Evolutionary conservation across 2,329 filamentous ascomycete genomes (phyloP), one percentile per base, ranked within the genome.

Genomic region (Beauveria rudraprayagi): DNA sequence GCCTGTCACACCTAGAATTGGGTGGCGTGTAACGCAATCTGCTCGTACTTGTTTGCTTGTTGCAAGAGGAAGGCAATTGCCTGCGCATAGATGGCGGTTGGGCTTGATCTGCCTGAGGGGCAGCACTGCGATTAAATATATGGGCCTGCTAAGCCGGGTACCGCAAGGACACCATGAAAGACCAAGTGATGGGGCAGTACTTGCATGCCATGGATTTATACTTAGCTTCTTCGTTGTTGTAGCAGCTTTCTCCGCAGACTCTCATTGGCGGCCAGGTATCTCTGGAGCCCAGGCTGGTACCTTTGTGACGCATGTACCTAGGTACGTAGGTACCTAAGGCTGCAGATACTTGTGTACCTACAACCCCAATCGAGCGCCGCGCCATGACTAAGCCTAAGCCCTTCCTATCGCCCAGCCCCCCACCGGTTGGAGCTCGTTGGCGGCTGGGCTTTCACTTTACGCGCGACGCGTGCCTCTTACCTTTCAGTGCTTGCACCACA

Each of bases 381-480:
- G 22, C 3, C 4, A 34, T 61, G 60, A 61, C 60, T 61, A 61
- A 61, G 60, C 60, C 2, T 3, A 17, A 34, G 50, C 50, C 17
- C 17, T 40, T 22, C 22, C 51, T 22, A 44, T 41, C 52, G 48
- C 48, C 26, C 28, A 34, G 30, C 24, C 47, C 34, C 56, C 48
- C 55, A 50, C 61, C 30, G 46, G 11, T 11, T 40, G n/a, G 43
- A 47, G 50, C n/a, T 48, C n/a, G 46, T 30, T 43, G 22, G 47
- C 60, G 24, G 41, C 54, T 54, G 52, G 17, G 28, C 17, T 22
- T 40, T 69, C 70, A 70, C 72, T 75, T 73, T 68, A 75, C 73
- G 72, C 73, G 73, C 68, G 67, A 74, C 73, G 73, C 73, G 72
- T 70, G 66, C 66, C 62, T 60, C 51, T 60, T 62, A 56, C 63